Conservation (phyloP, 169 alveolate genomes). For the Plasmodium relictum region DNA sequence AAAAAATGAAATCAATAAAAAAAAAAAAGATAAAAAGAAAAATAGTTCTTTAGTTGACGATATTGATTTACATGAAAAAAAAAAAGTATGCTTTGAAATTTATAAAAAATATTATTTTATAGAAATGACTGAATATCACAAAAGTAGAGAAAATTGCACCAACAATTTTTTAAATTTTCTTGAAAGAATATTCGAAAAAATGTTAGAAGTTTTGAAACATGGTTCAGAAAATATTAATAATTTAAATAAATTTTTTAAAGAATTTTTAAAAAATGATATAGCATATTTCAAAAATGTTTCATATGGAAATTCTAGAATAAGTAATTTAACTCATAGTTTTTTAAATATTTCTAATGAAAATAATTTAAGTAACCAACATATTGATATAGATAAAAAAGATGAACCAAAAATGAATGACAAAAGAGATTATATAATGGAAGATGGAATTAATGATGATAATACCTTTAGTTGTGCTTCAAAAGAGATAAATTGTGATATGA, state of each 20-base stretch:
- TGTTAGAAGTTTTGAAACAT: slow-evolving; percentile 49
- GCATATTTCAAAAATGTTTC: slow-evolving; percentile 21
- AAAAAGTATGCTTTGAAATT: slow-evolving; percentile 50
- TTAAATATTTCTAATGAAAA: slow-evolving; percentile 32
- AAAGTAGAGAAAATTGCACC: slow-evolving; percentile 68
- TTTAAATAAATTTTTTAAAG: slow-evolving; percentile 65
- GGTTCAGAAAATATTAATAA: slow-evolving; percentile 44
- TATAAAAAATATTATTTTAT: slow-evolving; percentile 76
- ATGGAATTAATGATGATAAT: neutral
- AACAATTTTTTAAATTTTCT: slow-evolving; percentile 61
- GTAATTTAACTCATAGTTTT: slow-evolving; percentile 51
- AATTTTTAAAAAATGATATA: slow-evolving; percentile 57
- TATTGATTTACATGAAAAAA: slow-evolving; percentile 21
- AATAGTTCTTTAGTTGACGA: slow-evolving; percentile 12
- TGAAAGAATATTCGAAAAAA: slow-evolving; percentile 52
- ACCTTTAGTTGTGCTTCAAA: neutral
- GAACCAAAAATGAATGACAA: neutral
- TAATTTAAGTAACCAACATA: neutral
- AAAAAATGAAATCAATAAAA: neutral
- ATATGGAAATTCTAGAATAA: slow-evolving; percentile 13
- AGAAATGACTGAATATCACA: slow-evolving; percentile 77
- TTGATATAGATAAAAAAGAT: neutral
- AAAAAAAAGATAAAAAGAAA: neutral
- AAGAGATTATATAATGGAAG: no score
- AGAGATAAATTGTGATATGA: neutral